phyloP scores from a whole-genome alignment of 768 basidiomycete species.

The Boletus rex-veris region DNA sequence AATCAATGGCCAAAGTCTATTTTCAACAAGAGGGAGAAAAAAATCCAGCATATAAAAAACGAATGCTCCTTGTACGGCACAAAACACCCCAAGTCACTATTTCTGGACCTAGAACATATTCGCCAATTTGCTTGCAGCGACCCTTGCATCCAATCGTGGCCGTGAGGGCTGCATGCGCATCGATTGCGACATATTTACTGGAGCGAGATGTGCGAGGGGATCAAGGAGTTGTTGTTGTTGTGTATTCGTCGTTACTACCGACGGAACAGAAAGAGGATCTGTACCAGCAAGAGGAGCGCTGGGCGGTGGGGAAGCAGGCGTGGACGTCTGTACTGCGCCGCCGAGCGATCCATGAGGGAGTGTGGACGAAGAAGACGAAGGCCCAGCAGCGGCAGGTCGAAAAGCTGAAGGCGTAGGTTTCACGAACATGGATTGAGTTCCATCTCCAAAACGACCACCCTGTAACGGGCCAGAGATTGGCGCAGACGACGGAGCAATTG shows the following conservation, averaged over 20 bases:
- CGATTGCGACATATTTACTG: slow-evolving; percentile 70
- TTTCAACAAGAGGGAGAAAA: slow-evolving; percentile 3
- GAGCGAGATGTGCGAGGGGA: slow-evolving; percentile 58
- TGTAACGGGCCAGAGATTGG: slow-evolving; percentile 48
- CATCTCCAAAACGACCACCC: slow-evolving; percentile 66
- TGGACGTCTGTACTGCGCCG: slow-evolving; percentile 5
- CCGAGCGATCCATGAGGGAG: slow-evolving; percentile 21
- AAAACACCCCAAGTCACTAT: slow-evolving; percentile 2
- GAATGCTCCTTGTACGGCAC: slow-evolving; percentile 4
- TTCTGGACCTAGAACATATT: slow-evolving; percentile 68
- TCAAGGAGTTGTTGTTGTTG: slow-evolving; percentile 42
- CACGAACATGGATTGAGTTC: slow-evolving; percentile 80
- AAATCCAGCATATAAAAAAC: slow-evolving; percentile 20
- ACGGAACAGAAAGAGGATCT: slow-evolving; percentile 13
- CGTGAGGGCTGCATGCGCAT: slow-evolving; percentile 68
- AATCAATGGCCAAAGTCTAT: slow-evolving; percentile 7
- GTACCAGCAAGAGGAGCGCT: slow-evolving; percentile 17
- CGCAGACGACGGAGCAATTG: slow-evolving; percentile 24
- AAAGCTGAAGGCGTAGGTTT: slow-evolving; percentile 42
- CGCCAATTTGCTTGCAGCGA: slow-evolving; percentile 86
- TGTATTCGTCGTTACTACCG: slow-evolving; percentile 17
- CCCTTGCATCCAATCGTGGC: slow-evolving; percentile 75
- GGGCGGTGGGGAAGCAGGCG: slow-evolving; percentile 4
- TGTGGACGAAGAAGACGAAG: slow-evolving; percentile 36
- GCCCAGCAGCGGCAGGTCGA: slow-evolving; percentile 32